Evolutionary conservation across 768 basidiomycete species (phyloP).

Genomic region (Auricularia heimuer): DNA sequence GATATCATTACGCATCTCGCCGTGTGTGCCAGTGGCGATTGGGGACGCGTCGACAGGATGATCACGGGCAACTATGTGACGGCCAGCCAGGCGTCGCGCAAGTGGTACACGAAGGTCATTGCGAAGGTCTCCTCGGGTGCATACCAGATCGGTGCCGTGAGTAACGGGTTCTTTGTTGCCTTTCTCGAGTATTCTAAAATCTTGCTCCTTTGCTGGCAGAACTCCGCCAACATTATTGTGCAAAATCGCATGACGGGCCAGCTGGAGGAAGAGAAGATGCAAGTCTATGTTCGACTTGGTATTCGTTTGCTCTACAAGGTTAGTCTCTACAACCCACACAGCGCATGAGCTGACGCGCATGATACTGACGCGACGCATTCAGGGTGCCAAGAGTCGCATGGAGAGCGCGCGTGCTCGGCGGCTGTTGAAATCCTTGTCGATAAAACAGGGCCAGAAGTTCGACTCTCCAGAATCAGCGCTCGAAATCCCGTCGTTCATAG

Average conservation of each 20-base stretch:
- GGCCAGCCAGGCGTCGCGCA: conserved; percentile 88
- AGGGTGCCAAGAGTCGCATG: conserved; percentile 82
- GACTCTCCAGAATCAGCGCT: conserved; percentile 74
- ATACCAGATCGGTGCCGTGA: conserved; percentile 82
- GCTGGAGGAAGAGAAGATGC: conserved; percentile 97
- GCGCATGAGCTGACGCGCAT: not conserved
- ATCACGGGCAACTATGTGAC: conserved; percentile 94
- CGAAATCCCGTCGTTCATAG: conserved; percentile 81
- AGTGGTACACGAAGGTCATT: conserved; percentile 91
- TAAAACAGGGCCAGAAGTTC: conserved; percentile 92
- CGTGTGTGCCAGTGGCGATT: conserved; percentile 88
- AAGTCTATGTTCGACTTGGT: conserved; percentile 84
- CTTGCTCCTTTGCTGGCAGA: conserved; percentile 46
- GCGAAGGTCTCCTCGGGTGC: conserved; percentile 77
- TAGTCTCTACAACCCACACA: conserved; percentile 4
- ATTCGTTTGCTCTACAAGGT: conserved; percentile 88
- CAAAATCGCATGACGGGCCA: conserved; percentile 81
- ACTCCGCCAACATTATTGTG: conserved; percentile 96
- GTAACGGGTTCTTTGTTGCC: too few species aligned
- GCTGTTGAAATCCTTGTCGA: conserved; percentile 80
- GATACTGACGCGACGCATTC: not conserved
- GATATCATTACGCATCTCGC: conserved; percentile 97
- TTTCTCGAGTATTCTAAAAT: too few species aligned
- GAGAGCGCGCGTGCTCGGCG: conserved; percentile 73
- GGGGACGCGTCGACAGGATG: conserved; percentile 80